Evolutionary conservation across 306 rosid species (phyloP).

Genomic region (Cucurbita argyrosperma): DNA sequence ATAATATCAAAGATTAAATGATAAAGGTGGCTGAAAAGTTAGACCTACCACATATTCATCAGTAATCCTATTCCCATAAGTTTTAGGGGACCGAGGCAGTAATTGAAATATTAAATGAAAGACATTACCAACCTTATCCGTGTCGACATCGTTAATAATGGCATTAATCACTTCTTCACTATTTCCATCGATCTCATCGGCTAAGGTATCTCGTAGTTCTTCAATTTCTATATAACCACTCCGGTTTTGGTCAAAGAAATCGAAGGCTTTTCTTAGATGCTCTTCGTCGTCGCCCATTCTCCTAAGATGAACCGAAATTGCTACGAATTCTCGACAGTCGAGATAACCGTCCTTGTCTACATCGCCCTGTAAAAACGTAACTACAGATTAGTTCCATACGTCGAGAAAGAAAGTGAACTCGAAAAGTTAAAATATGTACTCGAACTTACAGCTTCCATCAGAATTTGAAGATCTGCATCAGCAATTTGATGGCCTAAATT

Average conservation of each 20-base stretch:
- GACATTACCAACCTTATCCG: slow-evolving; percentile 61
- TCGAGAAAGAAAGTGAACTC: background rate
- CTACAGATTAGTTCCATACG: slow-evolving; percentile 13
- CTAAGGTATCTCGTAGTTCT: slow-evolving; percentile 50
- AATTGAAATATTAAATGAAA: background rate
- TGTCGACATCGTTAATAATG: slow-evolving; percentile 80
- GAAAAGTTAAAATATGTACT: slow-evolving; percentile 6
- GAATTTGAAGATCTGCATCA: slow-evolving; percentile 56
- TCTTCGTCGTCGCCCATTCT: slow-evolving; percentile 65
- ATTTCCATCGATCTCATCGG: slow-evolving; percentile 40
- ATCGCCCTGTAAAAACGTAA: slow-evolving; percentile 55
- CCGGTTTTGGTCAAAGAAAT: slow-evolving; percentile 63
- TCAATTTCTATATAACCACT: slow-evolving; percentile 71
- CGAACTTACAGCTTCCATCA: slow-evolving; percentile 91
- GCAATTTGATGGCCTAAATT: slow-evolving; percentile 75
- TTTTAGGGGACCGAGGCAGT: background rate
- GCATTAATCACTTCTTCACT: slow-evolving; percentile 65
- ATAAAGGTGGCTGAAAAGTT: background rate
- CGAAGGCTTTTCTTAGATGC: slow-evolving; percentile 75
- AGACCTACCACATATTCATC: background rate
- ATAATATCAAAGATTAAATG: background rate
- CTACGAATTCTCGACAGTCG: slow-evolving; percentile 79
- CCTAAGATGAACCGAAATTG: slow-evolving; percentile 72
- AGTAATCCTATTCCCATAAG: background rate
- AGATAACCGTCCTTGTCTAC: slow-evolving; percentile 72